phyloP scores from a whole-genome alignment of 345 rosid genomes.

The Moricandia arvensis region DNA sequence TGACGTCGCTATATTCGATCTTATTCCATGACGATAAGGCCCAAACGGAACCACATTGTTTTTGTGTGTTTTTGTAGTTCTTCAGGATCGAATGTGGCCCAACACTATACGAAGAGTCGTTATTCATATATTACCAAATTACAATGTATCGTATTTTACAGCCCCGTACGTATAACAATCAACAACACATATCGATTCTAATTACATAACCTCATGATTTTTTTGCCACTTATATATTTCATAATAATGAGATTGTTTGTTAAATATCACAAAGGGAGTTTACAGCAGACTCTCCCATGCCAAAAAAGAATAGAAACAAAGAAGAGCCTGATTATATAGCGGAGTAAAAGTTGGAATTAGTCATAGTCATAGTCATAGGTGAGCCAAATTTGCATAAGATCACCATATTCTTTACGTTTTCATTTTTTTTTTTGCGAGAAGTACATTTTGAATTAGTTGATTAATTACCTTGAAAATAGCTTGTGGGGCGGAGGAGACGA shows the following conservation, averaged over 20 bases:
- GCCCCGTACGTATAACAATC: not conserved
- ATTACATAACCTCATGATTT: not conserved
- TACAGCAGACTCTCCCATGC: not conserved
- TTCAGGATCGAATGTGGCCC: slow-evolving; percentile 6
- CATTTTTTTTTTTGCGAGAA: not conserved
- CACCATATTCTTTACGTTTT: not conserved
- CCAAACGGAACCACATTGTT: slow-evolving; percentile 3
- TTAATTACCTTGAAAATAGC: not conserved
- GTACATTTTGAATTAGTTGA: not conserved
- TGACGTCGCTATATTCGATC: slow-evolving; percentile 14
- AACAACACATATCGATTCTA: not conserved
- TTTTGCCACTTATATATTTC: not conserved
- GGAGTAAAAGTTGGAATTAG: not conserved
- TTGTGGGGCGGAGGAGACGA: not conserved
- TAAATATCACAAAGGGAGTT: not conserved
- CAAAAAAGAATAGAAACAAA: not conserved
- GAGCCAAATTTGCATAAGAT: not conserved
- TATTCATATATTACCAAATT: not conserved
- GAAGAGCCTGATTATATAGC: not conserved
- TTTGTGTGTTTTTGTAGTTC: not conserved
- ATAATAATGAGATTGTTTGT: not conserved
- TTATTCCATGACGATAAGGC: slow-evolving; percentile 31
- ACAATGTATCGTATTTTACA: slow-evolving; percentile 8
- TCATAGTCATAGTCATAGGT: not conserved
- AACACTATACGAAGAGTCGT: slow-evolving; percentile 22